These are phyloP conservation scores for Helminthosporium solani DNA, from an alignment of 2,329 filamentous ascomycete genomes.

Conservation along the genomic window DNA sequence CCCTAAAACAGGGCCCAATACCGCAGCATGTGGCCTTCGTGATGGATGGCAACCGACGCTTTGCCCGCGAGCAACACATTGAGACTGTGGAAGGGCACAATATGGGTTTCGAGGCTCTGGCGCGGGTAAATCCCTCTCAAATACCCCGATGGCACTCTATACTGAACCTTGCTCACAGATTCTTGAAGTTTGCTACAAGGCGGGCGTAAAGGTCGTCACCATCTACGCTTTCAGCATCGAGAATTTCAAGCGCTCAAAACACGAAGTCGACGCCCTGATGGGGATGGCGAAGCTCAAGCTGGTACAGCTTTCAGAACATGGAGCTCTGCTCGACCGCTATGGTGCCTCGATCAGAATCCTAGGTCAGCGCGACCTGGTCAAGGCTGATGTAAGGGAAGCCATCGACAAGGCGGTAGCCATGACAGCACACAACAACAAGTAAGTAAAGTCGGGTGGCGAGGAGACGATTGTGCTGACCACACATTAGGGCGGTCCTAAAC, in stretches of 20 bases:
- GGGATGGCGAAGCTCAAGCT: conserved; percentile 96
- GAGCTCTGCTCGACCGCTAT: conserved; percentile 88
- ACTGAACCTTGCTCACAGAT: conserved; percentile 53
- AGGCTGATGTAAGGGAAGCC: conserved; percentile 82
- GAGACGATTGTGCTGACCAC: conserved; percentile 3
- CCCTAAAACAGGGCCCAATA: conserved; percentile 84
- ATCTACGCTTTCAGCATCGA: conserved; percentile 99
- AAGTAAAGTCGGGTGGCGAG: conserved; percentile 3
- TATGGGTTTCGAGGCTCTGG: conserved; percentile 90
- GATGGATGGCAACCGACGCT: conserved; percentile 97
- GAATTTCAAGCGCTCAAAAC: conserved; percentile 96
- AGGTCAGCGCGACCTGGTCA: conserved; percentile 80
- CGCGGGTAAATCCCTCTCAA: conserved; percentile 59
- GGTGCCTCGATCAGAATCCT: conserved; percentile 84
- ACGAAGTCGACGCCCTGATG: conserved; percentile 96
- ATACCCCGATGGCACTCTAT: conserved; percentile 34
- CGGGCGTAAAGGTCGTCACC: conserved; percentile 92
- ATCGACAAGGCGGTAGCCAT: conserved; percentile 83
- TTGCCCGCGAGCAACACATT: conserved; percentile 85
- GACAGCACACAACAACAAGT: conserved; percentile 85
- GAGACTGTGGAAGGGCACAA: conserved; percentile 97
- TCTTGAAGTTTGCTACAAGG: conserved; percentile 97
- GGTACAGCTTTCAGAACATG: conserved; percentile 86
- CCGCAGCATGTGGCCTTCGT: conserved; percentile 98
- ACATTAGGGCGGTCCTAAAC: conserved; percentile 67